Conservation (phyloP, 2,329 filamentous ascomycete genomes). For the Apiospora sp. region DNA sequence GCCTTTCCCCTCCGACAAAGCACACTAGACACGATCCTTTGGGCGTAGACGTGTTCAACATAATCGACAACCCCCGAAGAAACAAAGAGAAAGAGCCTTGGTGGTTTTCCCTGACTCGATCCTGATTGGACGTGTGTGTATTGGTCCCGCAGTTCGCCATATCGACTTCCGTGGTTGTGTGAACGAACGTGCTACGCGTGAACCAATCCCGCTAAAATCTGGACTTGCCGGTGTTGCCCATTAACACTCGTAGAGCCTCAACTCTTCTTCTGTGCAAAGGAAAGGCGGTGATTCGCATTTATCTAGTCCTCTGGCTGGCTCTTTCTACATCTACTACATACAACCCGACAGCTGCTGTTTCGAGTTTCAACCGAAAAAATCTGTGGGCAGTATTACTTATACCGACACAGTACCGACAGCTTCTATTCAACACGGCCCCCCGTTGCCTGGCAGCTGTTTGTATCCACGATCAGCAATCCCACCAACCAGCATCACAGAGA, state of each 20-base stretch:
- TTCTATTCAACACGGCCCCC: slow-evolving; percentile 18
- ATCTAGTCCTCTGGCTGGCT: slow-evolving; percentile 6
- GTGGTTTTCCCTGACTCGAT: slow-evolving; percentile 16
- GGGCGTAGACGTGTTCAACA: slow-evolving; percentile 26
- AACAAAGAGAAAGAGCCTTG: neutral
- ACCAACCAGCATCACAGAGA: neutral
- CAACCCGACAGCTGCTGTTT: slow-evolving; percentile 10
- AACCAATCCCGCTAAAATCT: slow-evolving; percentile 21
- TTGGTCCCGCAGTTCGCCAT: slow-evolving; percentile 25
- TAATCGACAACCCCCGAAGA: slow-evolving; percentile 11
- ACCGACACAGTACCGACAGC: slow-evolving; percentile 14
- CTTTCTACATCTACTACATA: slow-evolving; percentile 17
- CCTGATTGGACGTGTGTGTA: slow-evolving; percentile 20
- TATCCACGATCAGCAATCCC: slow-evolving; percentile 7
- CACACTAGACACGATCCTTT: slow-evolving; percentile 23
- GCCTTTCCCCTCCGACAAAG: slow-evolving; percentile 27
- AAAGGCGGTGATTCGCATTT: slow-evolving; percentile 25
- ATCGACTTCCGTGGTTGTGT: slow-evolving; percentile 21
- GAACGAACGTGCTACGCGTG: slow-evolving; percentile 18
- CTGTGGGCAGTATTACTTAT: slow-evolving; percentile 13
- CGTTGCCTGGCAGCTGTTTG: slow-evolving; percentile 20
- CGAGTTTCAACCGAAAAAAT: neutral
- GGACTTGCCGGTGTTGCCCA: slow-evolving; percentile 28
- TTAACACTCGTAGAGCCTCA: slow-evolving; percentile 12
- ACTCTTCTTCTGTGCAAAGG: slow-evolving; percentile 23